Percentiles rank a stretch among this genome's conserved stretches.
phyloP scores from a whole-genome alignment of 1,139 yeast species.

The Taiozyma sp. region DNA sequence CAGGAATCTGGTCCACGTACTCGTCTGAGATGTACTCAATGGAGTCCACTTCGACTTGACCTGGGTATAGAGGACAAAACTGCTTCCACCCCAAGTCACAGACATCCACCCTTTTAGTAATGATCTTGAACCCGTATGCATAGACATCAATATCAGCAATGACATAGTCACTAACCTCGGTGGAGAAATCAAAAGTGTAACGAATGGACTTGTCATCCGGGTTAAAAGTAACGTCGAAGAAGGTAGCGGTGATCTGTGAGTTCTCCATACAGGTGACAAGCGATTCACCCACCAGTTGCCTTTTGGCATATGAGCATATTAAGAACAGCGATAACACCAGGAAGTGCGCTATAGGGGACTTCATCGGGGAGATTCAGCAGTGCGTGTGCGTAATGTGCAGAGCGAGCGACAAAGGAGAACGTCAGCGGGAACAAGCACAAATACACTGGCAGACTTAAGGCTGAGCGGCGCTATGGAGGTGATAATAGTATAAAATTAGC shows the following conservation, averaged over 20 bases:
- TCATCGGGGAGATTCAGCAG: conserved; percentile 43
- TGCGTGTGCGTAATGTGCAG: background rate
- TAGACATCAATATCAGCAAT: conserved; percentile 59
- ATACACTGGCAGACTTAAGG: background rate
- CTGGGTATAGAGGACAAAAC: conserved; percentile 75
- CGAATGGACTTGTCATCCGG: conserved; percentile 60
- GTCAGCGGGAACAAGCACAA: background rate
- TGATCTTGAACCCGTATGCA: conserved; percentile 71
- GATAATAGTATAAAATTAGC: background rate
- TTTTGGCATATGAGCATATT: conserved; percentile 9
- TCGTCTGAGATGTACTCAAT: conserved; percentile 47
- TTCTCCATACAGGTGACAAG: conserved; percentile 71
- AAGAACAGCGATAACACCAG: background rate
- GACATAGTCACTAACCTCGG: conserved; percentile 56
- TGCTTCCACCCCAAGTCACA: conserved; percentile 71
- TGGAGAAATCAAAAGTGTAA: conserved; percentile 56
- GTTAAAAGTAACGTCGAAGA: conserved; percentile 61
- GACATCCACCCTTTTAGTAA: conserved; percentile 46
- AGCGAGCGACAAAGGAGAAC: background rate
- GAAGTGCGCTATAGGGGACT: background rate
- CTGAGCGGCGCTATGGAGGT: background rate
- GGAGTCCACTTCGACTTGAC: conserved; percentile 63
- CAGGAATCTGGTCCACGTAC: conserved; percentile 54
- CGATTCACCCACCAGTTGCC: conserved; percentile 56
- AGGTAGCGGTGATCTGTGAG: conserved; percentile 60